Conservation (phyloP, 192 early-diverging fungal genomes). For the Phlyctochytrium arcticum region DNA sequence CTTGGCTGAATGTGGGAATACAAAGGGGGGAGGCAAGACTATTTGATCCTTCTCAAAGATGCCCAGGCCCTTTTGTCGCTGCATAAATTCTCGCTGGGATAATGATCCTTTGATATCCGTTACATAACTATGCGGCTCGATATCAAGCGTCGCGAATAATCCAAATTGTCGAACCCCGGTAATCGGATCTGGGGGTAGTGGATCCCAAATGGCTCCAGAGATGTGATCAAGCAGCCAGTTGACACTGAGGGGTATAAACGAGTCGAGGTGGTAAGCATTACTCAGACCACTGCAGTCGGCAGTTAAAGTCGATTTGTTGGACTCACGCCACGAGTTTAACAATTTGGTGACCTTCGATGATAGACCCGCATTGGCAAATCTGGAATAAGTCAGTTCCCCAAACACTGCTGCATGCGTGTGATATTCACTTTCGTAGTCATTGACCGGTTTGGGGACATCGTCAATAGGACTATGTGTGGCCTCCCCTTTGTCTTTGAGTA, state of each 20-base stretch:
- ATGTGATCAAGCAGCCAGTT: background rate
- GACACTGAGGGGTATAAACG: background rate
- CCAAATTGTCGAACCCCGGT: constrained; percentile 29
- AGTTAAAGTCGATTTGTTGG: too few species aligned
- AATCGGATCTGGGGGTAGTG: constrained; percentile 3
- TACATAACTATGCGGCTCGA: constrained; percentile 56
- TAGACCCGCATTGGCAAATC: constrained; percentile 22
- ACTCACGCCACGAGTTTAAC: background rate
- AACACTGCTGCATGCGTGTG: background rate
- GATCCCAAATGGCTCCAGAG: constrained; percentile 3
- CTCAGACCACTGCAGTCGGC: too few species aligned
- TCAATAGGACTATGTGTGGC: too few species aligned
- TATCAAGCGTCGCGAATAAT: constrained; percentile 56
- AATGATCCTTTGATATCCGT: constrained; percentile 70
- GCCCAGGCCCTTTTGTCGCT: background rate
- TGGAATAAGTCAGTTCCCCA: constrained; percentile 2
- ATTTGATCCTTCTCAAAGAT: background rate
- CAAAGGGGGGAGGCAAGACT: constrained; percentile 27
- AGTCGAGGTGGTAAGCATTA: background rate
- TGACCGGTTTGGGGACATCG: constrained; percentile 1
- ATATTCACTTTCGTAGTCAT: constrained; percentile 11
- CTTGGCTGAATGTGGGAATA: constrained; percentile 25
- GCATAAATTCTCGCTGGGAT: background rate
- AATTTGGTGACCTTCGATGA: constrained; percentile 38
- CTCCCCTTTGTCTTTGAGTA: background rate